A percentile compares a stretch with the other conserved stretches of the same genome.
These are phyloP conservation scores for Coemansia sp. DNA, from an alignment of 192 early-diverging fungal genomes.

Conservation along the genomic window DNA sequence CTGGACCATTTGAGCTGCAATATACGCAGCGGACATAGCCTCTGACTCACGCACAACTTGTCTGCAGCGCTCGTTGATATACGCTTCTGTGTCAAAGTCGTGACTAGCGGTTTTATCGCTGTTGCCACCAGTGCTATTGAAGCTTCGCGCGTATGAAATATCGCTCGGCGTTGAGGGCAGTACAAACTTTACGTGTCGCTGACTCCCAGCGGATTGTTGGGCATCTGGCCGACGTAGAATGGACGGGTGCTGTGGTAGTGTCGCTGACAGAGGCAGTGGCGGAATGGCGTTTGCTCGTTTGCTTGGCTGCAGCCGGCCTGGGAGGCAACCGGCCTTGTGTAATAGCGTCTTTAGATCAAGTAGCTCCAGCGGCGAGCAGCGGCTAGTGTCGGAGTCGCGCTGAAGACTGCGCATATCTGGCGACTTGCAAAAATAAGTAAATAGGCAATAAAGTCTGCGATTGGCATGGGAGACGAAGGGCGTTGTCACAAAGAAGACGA, in stretches of 20 bases:
- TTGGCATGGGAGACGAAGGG: neutral
- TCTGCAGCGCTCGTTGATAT: conserved; percentile 12
- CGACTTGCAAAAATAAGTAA: neutral
- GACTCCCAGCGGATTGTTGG: neutral
- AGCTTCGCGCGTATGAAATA: neutral
- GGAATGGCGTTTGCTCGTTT: conserved; percentile 17
- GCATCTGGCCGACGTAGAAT: conserved; percentile 22
- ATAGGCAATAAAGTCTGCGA: neutral
- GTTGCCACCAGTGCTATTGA: conserved; percentile 1
- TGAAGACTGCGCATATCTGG: neutral
- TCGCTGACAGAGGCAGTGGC: neutral
- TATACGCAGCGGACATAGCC: neutral
- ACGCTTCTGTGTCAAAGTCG: conserved; percentile 9
- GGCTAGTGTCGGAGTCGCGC: neutral
- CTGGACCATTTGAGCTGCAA: conserved; percentile 20
- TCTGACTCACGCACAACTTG: neutral
- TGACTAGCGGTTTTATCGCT: conserved; percentile 15
- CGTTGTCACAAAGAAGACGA: neutral
- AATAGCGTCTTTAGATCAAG: conserved; percentile 33
- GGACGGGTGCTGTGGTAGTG: conserved; percentile 15
- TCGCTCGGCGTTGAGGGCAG: conserved; percentile 14
- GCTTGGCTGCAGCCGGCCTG: conserved; percentile 28
- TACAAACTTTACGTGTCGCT: conserved; percentile 37
- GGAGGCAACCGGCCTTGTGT: conserved; percentile 21
- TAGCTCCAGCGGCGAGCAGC: conserved; percentile 32